phyloP scores from a whole-genome alignment of 2,329 filamentous ascomycete species.

The Aspergillus cejpii region DNA sequence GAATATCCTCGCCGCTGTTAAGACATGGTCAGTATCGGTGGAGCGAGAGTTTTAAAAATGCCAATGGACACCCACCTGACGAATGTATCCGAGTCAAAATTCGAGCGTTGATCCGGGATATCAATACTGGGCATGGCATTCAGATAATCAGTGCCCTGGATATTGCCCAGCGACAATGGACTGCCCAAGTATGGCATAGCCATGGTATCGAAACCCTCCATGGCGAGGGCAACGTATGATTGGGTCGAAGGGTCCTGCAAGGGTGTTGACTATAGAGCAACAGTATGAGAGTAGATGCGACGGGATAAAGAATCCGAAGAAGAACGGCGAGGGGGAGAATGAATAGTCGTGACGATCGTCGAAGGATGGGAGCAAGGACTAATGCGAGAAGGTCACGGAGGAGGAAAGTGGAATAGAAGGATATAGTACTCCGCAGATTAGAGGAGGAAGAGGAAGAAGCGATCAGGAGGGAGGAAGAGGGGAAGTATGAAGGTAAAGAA shows the following conservation, averaged over 20 bases:
- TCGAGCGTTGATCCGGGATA: slow-evolving; percentile 52
- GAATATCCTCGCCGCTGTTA: slow-evolving; percentile 47
- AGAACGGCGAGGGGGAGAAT: not conserved
- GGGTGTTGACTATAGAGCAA: too few relatives aligned
- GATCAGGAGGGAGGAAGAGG: slow-evolving; percentile 1
- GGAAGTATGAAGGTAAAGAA: too few relatives aligned
- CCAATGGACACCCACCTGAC: slow-evolving; percentile 47
- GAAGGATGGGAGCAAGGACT: not conserved
- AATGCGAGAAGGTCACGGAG: not conserved
- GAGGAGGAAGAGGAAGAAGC: not conserved
- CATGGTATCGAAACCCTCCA: slow-evolving; percentile 56
- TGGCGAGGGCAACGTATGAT: slow-evolving; percentile 22
- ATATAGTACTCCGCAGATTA: slow-evolving; percentile 1
- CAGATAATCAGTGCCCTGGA: slow-evolving; percentile 44
- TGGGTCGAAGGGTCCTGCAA: slow-evolving; percentile 1
- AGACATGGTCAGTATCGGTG: not conserved
- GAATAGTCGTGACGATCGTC: not conserved
- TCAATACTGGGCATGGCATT: slow-evolving; percentile 49
- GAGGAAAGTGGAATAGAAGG: slow-evolving; percentile 5
- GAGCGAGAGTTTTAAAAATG: too few relatives aligned
- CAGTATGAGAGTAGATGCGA: too few relatives aligned
- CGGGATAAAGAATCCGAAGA: not conserved
- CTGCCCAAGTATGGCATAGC: slow-evolving; percentile 58
- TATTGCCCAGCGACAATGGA: slow-evolving; percentile 50
- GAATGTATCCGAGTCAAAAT: slow-evolving; percentile 55